phyloP scores from a whole-genome alignment of 108 stramenopile species.

The Fragilariopsis cylindrus region DNA sequence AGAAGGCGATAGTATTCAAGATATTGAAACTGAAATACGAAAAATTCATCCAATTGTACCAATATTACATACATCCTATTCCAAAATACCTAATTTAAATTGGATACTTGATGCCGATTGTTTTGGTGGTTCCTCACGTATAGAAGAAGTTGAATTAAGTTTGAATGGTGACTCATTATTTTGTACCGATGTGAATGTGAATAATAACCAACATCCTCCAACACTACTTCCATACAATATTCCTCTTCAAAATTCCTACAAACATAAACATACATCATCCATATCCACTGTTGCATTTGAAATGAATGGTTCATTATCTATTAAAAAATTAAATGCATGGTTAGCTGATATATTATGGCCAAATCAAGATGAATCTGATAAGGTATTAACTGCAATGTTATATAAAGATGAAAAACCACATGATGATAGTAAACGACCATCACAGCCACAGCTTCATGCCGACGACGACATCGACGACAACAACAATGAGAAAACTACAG shows the following conservation, averaged over 20 bases:
- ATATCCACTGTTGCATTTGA: slow-evolving; percentile 65
- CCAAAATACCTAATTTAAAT: slow-evolving; percentile 72
- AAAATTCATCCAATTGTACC: slow-evolving; percentile 89
- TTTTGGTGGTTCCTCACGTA: slow-evolving; percentile 62
- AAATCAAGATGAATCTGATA: slow-evolving; percentile 74
- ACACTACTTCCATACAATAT: not conserved
- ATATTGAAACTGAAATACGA: slow-evolving; percentile 48
- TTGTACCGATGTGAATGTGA: slow-evolving; percentile 7
- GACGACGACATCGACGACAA: no score
- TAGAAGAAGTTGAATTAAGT: slow-evolving; percentile 36
- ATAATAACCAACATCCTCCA: not conserved
- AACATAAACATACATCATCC: slow-evolving; percentile 64
- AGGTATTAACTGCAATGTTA: slow-evolving; percentile 56
- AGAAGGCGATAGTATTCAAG: not conserved
- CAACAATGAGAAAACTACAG: no score
- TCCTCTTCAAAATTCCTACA: not conserved
- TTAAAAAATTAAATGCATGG: slow-evolving; percentile 67
- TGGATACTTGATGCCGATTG: slow-evolving; percentile 89
- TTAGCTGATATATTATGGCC: slow-evolving; percentile 84
- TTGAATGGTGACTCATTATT: not conserved
- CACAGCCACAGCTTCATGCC: not conserved
- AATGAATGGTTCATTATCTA: slow-evolving; percentile 48
- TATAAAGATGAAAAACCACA: slow-evolving; percentile 15
- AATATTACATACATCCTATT: slow-evolving; percentile 66
- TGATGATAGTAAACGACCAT: not conserved